These are phyloP conservation scores for Parietichytrium sp. DNA, from an alignment of 108 stramenopile species.

Conservation along the genomic window DNA sequence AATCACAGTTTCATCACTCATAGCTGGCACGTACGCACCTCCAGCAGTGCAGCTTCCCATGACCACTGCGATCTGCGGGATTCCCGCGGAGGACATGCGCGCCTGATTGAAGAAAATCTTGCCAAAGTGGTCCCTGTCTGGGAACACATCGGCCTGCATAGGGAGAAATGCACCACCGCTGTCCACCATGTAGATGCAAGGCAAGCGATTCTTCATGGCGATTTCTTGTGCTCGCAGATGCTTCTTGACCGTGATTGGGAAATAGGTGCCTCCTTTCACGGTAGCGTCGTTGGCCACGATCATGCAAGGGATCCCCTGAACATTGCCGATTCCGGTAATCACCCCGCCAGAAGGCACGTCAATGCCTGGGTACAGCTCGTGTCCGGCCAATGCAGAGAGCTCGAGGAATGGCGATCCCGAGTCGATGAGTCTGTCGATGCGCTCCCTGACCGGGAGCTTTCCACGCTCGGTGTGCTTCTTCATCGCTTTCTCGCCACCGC, in stretches of 20 bases:
- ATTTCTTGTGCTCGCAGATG: slow-evolving; percentile 96
- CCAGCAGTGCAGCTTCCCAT: slow-evolving; percentile 97
- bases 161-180: slow-evolving; percentile 87
- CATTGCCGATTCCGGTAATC: slow-evolving; percentile 90
- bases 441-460: slow-evolving; percentile 87
- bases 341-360: slow-evolving; percentile 83
- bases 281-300: slow-evolving; percentile 98
- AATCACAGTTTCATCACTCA: slow-evolving; percentile 94
- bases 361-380: slow-evolving; percentile 53
- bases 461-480: slow-evolving; percentile 75
- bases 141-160: slow-evolving; percentile 93
- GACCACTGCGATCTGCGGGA: slow-evolving; percentile 91
- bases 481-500: slow-evolving; percentile 65
- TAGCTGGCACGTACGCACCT: slow-evolving; percentile 96
- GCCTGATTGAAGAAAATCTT: slow-evolving; percentile 97
- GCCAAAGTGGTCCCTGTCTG: slow-evolving; percentile 93
- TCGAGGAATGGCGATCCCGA: slow-evolving; percentile 90
- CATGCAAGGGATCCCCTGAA: slow-evolving; percentile 82
- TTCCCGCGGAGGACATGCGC: slow-evolving; percentile 76
- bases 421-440: slow-evolving; percentile 83
- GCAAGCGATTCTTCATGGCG: slow-evolving; percentile 83
- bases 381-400: slow-evolving; percentile 83
- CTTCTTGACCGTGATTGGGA: slow-evolving; percentile 97
- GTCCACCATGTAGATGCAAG: slow-evolving; percentile 82
- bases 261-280: slow-evolving; percentile 96